Conservation (phyloP, 164 flowering plant species). For the Aristolochia contorta region DNA sequence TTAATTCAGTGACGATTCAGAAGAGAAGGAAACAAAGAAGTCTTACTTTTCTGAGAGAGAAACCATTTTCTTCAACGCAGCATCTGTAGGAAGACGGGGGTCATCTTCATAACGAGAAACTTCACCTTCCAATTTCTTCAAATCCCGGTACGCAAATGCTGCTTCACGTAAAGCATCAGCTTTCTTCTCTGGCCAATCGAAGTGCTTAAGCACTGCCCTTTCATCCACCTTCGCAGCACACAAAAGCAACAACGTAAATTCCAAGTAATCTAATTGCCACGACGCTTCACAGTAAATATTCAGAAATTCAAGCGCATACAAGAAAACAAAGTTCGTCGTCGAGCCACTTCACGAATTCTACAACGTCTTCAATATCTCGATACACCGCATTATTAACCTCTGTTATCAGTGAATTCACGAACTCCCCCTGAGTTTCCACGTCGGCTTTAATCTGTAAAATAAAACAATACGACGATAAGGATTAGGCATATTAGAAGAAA, state of each 20-base stretch:
- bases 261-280: not conserved
- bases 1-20: not conserved
- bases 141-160: constrained; percentile 81
- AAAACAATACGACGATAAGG: not conserved
- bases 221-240: constrained; percentile 70
- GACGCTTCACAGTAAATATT: not conserved
- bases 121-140: constrained; percentile 76
- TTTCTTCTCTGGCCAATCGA: constrained; percentile 94
- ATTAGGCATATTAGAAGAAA: not conserved
- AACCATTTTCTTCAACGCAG: constrained; percentile 78
- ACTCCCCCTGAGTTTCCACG: constrained; percentile 92
- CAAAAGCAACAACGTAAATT: not conserved
- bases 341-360: constrained; percentile 94
- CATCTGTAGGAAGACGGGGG: constrained; percentile 52
- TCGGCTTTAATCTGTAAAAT: constrained; percentile 78
- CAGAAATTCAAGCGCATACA: constrained; percentile 32
- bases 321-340: constrained; percentile 94
- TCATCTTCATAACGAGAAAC: constrained; percentile 58
- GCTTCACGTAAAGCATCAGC: constrained; percentile 92
- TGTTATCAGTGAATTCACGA: constrained; percentile 68
- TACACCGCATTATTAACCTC: constrained; percentile 79
- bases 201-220: constrained; percentile 92
- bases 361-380: constrained; percentile 71
- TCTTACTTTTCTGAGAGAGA: constrained; percentile 78
- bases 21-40: not conserved